These are phyloP conservation scores for Botrytis squamosa DNA, from an alignment of 2,329 filamentous ascomycete genomes.

Conservation along the genomic window DNA sequence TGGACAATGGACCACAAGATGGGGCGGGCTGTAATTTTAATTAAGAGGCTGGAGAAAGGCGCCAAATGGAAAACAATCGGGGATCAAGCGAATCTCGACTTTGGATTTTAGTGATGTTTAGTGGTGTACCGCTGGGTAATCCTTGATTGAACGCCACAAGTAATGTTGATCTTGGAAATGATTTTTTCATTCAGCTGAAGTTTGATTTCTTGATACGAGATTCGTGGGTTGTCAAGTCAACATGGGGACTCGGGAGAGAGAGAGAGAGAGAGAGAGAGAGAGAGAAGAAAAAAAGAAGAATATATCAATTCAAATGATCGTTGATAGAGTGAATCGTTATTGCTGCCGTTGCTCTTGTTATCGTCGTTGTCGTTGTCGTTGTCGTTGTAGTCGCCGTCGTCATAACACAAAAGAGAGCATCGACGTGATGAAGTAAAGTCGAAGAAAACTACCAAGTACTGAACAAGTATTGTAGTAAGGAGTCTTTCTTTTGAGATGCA, in stretches of 20 bases:
- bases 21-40: constrained; percentile 18
- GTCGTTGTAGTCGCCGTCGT: background rate
- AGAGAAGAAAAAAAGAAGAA: background rate
- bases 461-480: background rate
- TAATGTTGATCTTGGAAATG: constrained; percentile 5
- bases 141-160: constrained; percentile 15
- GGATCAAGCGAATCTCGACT: constrained; percentile 15
- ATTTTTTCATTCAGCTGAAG: constrained; percentile 9
- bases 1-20: background rate
- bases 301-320: background rate
- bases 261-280: background rate
- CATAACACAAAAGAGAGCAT: constrained; percentile 8
- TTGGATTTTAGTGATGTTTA: constrained; percentile 2
- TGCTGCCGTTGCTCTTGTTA: no score
- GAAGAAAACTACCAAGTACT: background rate
- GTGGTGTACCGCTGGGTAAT: constrained; percentile 11
- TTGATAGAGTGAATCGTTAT: background rate
- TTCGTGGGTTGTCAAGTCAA: constrained; percentile 19
- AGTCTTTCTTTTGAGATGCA: background rate
- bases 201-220: constrained; percentile 7
- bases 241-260: no score
- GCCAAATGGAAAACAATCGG: constrained; percentile 11
- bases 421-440: background rate
- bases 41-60: constrained; percentile 22
- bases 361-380: background rate